Base-by-base conservation (phyloP, 192 early-diverging fungal species). In the Rhizophagus sp. region DNA sequence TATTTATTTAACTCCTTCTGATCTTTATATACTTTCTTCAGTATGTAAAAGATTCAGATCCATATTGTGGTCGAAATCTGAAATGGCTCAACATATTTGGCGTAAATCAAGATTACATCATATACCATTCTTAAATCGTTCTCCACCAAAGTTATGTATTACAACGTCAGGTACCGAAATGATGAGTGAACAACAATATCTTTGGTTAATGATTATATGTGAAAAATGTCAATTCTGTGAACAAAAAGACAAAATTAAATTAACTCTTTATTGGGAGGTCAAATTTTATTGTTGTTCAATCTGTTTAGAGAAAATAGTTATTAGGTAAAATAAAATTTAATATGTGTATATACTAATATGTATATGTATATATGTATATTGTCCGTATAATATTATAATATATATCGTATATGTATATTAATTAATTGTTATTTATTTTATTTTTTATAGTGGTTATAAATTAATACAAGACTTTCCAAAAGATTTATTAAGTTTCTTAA, bases 151-250 rank as follows among this genome's bases (percentile, higher is more conserved):
- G 13, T 49, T 49, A 49, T 13, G 13, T 52, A 17, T 0, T 44
- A 44, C 10, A 44, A 10, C 41, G 7, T 44, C 41, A 44, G 10
- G 41, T 15, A 52, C 1, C 15, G 15, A 52, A 17, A 22, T 11
- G 27, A 75, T 75, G 74, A 17, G 24, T 5, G 52, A 75, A 63
- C 44, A 57, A 63, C 25, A 62, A 62, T 75, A 75, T 75, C 61
- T 57, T 62, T 49, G 13, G 13, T 62, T 75, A 6, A 22, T 34
- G 19, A 19, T 62, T 22, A 41, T 75, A 11, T 12, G 24, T 39
- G 27, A 57, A 25, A 75, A 49, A 61, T 75, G 74, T 36, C 61
- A 75, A 8, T 39, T 75, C 63, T 75, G 74, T 75, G 74, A 33
- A n/a, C 27, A 62, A 57, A 75, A 22, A 36, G 13, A 62, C 17